Evolutionary conservation across 495 filamentous ascomycete species (phyloP).

Genomic region (Xylaria grammica): DNA sequence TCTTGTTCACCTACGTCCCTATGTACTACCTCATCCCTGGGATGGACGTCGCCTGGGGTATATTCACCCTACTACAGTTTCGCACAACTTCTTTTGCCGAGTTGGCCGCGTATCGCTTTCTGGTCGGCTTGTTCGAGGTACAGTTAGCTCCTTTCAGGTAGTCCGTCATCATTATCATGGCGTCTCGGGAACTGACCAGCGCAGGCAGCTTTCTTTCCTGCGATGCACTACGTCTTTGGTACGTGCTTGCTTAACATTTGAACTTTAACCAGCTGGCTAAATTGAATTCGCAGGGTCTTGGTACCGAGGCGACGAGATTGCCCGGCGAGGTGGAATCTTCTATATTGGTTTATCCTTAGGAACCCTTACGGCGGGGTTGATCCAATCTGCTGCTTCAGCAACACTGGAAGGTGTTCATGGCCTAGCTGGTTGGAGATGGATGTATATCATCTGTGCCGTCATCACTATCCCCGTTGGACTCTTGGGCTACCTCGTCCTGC

Average conservation of each 20-base stretch:
- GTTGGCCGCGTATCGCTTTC: conserved; percentile 35
- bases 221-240: conserved; percentile 51
- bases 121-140: conserved; percentile 26
- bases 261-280: conserved; percentile 4
- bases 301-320: conserved; percentile 39
- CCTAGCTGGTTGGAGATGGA: conserved; percentile 54
- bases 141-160: conserved; percentile 40
- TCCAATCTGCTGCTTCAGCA: conserved; percentile 52
- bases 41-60: conserved; percentile 50
- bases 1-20: conserved; percentile 55
- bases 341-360: conserved; percentile 56
- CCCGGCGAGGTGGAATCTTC: conserved; percentile 54
- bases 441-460: conserved; percentile 30
- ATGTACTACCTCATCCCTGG: conserved; percentile 53
- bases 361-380: conserved; percentile 54
- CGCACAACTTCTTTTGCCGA: conserved; percentile 36
- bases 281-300: conserved; percentile 37
- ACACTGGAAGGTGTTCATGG: conserved; percentile 53
- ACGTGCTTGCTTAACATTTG: conserved; percentile 2
- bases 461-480: conserved; percentile 57
- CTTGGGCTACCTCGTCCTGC: conserved; percentile 48
- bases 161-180: conserved; percentile 11
- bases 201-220: conserved; percentile 47
- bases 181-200: conserved; percentile 24
- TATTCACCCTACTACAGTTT: conserved; percentile 55